phyloP scores from a whole-genome alignment of 345 rosid species.

The Pelargonium nanum region DNA sequence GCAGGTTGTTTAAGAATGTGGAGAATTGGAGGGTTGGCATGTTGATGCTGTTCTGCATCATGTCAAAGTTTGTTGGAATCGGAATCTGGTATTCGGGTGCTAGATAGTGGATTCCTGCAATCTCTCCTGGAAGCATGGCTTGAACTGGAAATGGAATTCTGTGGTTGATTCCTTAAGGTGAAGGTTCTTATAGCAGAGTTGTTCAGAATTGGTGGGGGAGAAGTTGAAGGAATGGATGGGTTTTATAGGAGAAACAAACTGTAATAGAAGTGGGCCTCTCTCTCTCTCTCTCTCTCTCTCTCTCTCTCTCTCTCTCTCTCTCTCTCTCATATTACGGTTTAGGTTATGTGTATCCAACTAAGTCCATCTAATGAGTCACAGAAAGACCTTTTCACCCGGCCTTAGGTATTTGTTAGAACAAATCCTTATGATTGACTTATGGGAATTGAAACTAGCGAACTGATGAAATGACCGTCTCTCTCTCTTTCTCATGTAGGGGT shows the following conservation, averaged over 20 bases:
- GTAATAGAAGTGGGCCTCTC: slow-evolving; percentile 2
- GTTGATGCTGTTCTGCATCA: background rate
- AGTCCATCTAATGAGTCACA: too few species aligned
- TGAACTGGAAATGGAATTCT: slow-evolving; percentile 9
- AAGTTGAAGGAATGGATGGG: background rate
- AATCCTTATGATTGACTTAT: too few species aligned
- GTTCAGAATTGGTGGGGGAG: background rate
- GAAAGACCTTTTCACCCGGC: too few species aligned
- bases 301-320: too few species aligned
- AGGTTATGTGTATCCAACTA: too few species aligned
- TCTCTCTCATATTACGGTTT: too few species aligned
- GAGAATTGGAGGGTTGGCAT: slow-evolving; percentile 36
- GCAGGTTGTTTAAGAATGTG: slow-evolving; percentile 25
- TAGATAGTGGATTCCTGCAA: slow-evolving; percentile 17
- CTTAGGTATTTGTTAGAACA: too few species aligned
- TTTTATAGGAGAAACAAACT: slow-evolving; percentile 22
- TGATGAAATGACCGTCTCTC: too few species aligned
- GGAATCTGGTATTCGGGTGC: background rate
- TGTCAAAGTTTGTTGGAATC: background rate
- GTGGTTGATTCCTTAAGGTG: slow-evolving; percentile 14
- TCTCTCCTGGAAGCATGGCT: slow-evolving; percentile 45
- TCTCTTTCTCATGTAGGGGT: too few species aligned
- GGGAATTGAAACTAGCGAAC: too few species aligned
- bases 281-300: too few species aligned
- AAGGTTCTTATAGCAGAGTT: slow-evolving; percentile 26